phyloP scores from a whole-genome alignment of 345 rosid genomes.

The Psidium friedrichsthalianum region DNA sequence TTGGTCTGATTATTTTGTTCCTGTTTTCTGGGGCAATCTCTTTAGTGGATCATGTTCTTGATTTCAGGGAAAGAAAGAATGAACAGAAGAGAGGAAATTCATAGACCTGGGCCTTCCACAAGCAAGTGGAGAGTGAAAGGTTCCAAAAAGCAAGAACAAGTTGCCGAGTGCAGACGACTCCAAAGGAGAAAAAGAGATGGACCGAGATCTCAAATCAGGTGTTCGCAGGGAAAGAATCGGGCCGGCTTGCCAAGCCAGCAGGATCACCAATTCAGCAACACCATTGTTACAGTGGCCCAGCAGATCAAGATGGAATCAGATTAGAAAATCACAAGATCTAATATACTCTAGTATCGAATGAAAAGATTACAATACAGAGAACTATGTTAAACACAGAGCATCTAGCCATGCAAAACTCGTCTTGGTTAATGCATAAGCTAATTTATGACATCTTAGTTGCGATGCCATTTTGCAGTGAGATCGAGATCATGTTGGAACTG shows the following conservation, averaged over 20 bases:
- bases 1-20: background rate
- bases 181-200: background rate
- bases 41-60: background rate
- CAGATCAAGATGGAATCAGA: background rate
- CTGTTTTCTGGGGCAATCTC: background rate
- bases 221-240: background rate
- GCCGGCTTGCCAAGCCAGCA: background rate
- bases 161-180: background rate
- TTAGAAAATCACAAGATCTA: background rate
- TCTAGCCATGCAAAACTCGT: background rate
- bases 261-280: background rate
- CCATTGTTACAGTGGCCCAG: background rate
- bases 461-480: background rate
- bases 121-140: background rate
- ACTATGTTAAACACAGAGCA: background rate
- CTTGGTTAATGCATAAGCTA: background rate
- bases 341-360: background rate
- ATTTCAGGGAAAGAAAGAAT: background rate
- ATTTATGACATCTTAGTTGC: background rate
- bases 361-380: background rate
- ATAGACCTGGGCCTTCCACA: background rate
- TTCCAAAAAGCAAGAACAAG: background rate
- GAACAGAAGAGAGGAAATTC: background rate
- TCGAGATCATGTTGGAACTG: background rate
- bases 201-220: background rate